Conservation (phyloP, 352 stramenopile species). For the Thalassiosira hispida region DNA sequence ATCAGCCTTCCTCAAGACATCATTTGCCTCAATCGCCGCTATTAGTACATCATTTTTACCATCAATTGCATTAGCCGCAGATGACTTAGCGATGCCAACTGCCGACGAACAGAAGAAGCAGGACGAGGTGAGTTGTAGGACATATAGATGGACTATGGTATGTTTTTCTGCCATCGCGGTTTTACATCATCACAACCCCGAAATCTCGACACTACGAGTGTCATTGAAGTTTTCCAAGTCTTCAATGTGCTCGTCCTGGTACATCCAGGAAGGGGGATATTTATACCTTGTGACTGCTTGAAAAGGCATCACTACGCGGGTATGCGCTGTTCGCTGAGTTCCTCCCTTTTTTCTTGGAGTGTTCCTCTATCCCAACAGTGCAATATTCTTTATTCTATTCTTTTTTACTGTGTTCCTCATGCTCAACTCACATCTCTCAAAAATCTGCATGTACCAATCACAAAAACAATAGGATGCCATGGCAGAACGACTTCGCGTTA, state of each 20-base stretch:
- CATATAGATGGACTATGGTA: not conserved
- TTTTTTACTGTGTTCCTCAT: too few species aligned
- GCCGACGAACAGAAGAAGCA: conserved; percentile 55
- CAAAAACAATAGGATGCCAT: too few species aligned
- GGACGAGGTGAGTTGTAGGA: conserved; percentile 53
- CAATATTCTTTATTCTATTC: too few species aligned
- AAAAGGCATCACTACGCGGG: conserved; percentile 57
- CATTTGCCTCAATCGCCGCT: conserved; percentile 26
- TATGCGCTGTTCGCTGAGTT: conserved; percentile 74
- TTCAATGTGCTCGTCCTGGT: conserved; percentile 45
- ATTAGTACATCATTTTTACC: conserved; percentile 14
- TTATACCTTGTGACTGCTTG: conserved; percentile 57
- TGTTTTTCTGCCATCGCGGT: conserved; percentile 1
- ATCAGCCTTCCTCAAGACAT: conserved; percentile 34
- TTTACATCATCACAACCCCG: conserved; percentile 18
- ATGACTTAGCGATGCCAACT: conserved; percentile 75
- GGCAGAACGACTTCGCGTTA: conserved; percentile 65
- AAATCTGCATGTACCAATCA: too few species aligned
- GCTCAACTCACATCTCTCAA: too few species aligned
- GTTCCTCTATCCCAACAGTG: conserved; percentile 83
- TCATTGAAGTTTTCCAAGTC: conserved; percentile 43
- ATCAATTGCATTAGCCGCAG: conserved; percentile 27
- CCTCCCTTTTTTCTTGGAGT: conserved; percentile 61
- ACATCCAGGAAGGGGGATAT: conserved; percentile 53
- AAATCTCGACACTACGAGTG: conserved; percentile 56